Conservation (phyloP, 352 stramenopile species). For the Aphanomyces euteiches region DNA sequence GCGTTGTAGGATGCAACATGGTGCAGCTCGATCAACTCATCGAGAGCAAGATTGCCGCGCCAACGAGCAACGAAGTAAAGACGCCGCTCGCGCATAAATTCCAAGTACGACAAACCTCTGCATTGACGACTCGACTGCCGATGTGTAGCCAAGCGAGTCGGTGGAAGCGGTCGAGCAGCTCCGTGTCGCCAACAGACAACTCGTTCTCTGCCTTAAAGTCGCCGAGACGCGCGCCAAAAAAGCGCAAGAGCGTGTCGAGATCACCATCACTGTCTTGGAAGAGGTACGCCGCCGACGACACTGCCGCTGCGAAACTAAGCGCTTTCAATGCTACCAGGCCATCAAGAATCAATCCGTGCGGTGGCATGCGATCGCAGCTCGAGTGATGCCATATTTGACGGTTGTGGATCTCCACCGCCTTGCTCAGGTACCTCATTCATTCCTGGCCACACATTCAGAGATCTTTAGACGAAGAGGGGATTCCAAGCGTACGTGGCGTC, state of each 20-base stretch:
- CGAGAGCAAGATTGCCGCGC: constrained; percentile 19
- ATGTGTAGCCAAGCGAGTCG: constrained; percentile 43
- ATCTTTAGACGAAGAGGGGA: neutral
- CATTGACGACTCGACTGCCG: neutral
- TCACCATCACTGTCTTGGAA: constrained; percentile 46
- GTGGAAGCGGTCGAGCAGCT: constrained; percentile 66
- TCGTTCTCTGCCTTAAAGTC: constrained; percentile 65
- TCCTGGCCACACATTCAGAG: neutral
- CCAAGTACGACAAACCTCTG: neutral
- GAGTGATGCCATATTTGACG: constrained; percentile 39
- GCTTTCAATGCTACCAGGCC: neutral
- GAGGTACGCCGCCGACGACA: constrained; percentile 36
- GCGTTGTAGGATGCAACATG: constrained; percentile 10
- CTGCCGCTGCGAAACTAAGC: neutral
- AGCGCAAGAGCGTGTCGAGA: constrained; percentile 55
- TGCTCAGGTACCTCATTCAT: constrained; percentile 27
- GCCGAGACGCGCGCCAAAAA: constrained; percentile 55
- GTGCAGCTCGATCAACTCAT: neutral
- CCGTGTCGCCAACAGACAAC: constrained; percentile 53
- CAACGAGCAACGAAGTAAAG: constrained; percentile 37
- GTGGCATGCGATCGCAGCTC: constrained; percentile 25
- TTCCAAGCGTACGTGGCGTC: neutral
- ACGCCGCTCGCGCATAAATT: constrained; percentile 62
- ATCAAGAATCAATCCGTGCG: constrained; percentile 11
- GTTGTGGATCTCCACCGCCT: constrained; percentile 46